Evolutionary conservation across 257 asterid genomes (phyloP).

Genomic region (Craterostigma plantagineum): DNA sequence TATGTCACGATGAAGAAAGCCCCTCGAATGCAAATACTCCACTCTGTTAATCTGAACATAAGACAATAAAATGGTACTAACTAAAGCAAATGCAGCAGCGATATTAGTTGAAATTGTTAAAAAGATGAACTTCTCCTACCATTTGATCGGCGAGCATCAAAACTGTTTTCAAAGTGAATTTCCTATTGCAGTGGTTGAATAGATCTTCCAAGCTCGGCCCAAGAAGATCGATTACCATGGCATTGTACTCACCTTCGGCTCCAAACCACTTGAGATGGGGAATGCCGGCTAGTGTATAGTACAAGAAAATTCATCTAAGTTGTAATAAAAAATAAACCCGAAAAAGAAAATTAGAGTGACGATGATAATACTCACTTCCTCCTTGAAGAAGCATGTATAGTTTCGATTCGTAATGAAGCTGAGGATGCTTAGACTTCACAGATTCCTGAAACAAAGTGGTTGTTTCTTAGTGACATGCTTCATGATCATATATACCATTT

Average conservation of each 20-base stretch:
- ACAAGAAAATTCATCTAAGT: conserved; percentile 4
- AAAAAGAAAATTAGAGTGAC: not conserved
- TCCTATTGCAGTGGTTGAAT: conserved; percentile 84
- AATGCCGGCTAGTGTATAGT: conserved; percentile 55
- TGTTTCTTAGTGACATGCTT: not conserved
- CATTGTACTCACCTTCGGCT: conserved; percentile 86
- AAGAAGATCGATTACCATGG: conserved; percentile 91
- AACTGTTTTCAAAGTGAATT: conserved; percentile 78
- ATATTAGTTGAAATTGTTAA: conserved; percentile 1
- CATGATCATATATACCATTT: too few species aligned
- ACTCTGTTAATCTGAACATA: conserved; percentile 70
- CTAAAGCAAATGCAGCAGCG: conserved; percentile 1
- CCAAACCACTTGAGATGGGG: conserved; percentile 98
- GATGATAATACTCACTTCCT: conserved; percentile 52
- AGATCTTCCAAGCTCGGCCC: conserved; percentile 96
- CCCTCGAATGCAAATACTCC: conserved; percentile 93
- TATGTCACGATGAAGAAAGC: conserved; percentile 96
- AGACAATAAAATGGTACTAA: conserved; percentile 9
- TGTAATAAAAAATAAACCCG: not conserved
- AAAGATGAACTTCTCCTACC: conserved; percentile 25
- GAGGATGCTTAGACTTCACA: conserved; percentile 86
- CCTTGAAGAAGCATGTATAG: conserved; percentile 94
- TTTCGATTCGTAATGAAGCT: conserved; percentile 93
- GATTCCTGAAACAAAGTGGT: conserved; percentile 42
- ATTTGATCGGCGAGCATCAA: conserved; percentile 92